phyloP scores from a whole-genome alignment of 1,139 yeast species.

The Lipomyces yarrowii region DNA sequence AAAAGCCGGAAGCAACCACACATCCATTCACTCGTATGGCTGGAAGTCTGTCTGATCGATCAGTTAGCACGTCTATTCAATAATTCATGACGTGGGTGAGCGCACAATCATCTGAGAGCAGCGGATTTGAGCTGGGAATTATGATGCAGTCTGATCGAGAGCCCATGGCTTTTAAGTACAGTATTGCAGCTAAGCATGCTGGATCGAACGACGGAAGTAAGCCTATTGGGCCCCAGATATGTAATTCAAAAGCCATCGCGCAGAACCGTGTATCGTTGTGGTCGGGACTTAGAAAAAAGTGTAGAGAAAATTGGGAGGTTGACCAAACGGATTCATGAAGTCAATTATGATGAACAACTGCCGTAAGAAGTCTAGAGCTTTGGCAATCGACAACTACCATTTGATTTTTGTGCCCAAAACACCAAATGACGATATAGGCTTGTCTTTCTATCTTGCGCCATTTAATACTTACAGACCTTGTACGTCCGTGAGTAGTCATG shows the following conservation, averaged over 20 bases:
- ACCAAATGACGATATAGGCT: not conserved
- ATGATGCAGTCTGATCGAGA: slow-evolving; percentile 11
- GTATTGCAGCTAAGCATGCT: slow-evolving; percentile 31
- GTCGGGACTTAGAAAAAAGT: not conserved
- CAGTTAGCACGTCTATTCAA: not conserved
- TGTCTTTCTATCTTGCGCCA: not conserved
- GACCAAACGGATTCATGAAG: too few species aligned
- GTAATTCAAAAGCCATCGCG: slow-evolving; percentile 25
- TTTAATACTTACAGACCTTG: not conserved
- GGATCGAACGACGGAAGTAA: slow-evolving; percentile 32
- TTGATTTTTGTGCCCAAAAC: not conserved
- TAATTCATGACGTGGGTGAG: not conserved
- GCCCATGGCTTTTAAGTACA: slow-evolving; percentile 21
- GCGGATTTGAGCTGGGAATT: slow-evolving; percentile 28
- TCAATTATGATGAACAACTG: too few species aligned
- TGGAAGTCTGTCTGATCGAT: slow-evolving; percentile 13
- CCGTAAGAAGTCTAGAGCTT: too few species aligned
- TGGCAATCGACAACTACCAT: too few species aligned
- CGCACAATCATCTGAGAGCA: slow-evolving; percentile 21
- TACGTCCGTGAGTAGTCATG: not conserved
- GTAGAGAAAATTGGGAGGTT: too few species aligned
- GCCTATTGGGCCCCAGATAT: slow-evolving; percentile 32
- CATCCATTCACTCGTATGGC: slow-evolving; percentile 13
- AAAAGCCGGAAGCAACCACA: slow-evolving; percentile 23
- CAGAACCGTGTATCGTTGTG: not conserved